Conservation (phyloP, 805 yeast species). For the Ogataea ganodermae region DNA sequence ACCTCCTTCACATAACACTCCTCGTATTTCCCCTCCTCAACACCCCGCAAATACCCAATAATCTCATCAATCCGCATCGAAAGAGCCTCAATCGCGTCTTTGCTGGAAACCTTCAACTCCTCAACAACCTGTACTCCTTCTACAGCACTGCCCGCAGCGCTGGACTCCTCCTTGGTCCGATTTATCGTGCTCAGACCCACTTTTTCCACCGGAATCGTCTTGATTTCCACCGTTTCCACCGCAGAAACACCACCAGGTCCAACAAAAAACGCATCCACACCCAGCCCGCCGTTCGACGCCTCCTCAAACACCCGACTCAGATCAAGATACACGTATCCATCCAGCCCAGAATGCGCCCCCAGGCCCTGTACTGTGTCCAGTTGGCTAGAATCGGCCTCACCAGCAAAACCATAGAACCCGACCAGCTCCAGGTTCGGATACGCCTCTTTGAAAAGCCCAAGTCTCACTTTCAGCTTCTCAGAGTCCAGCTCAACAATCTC, state of each 20-base stretch:
- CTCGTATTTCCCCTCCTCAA: constrained; percentile 8
- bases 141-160: background rate
- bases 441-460: constrained; percentile 25
- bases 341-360: background rate
- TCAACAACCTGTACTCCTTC: background rate
- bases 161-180: background rate
- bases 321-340: background rate
- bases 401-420: constrained; percentile 24
- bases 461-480: constrained; percentile 9
- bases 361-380: background rate
- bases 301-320: background rate
- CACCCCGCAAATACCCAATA: constrained; percentile 14
- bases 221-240: constrained; percentile 10
- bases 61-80: constrained; percentile 9
- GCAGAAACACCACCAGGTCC: background rate
- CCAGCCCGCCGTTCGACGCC: background rate
- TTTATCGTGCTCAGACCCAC: constrained; percentile 17
- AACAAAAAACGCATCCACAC: background rate
- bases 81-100: constrained; percentile 7
- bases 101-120: constrained; percentile 5
- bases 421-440: constrained; percentile 28
- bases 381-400: too few species aligned
- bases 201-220: constrained; percentile 20
- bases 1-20: constrained; percentile 15
- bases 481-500: constrained; percentile 9